These are phyloP conservation scores for Trypanosoma vivax DNA, from an alignment of 208 protist genomes.

Conservation along the genomic window DNA sequence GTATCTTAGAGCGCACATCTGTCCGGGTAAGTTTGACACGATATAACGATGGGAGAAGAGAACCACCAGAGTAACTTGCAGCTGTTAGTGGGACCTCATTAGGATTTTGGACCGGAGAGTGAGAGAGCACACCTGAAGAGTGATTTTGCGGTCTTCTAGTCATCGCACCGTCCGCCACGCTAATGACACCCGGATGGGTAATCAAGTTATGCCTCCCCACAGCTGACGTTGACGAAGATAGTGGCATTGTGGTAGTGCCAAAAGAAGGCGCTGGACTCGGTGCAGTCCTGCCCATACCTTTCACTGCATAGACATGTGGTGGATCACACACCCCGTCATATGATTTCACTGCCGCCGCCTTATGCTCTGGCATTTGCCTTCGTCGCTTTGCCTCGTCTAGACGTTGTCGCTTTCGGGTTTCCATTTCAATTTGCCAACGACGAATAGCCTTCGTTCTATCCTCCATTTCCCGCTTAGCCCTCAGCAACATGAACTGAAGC, in stretches of 20 bases:
- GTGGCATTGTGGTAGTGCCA: too few species aligned
- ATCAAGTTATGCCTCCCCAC: too few species aligned
- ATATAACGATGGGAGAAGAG: slow-evolving; percentile 50
- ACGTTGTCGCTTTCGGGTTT: slow-evolving; percentile 26
- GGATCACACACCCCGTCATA: background rate
- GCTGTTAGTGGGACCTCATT: slow-evolving; percentile 10
- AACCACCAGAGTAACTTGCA: slow-evolving; percentile 49
- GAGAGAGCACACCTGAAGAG: too few species aligned
- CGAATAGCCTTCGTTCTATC: slow-evolving; percentile 24
- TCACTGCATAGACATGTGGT: too few species aligned
- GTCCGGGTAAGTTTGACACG: slow-evolving; percentile 56
- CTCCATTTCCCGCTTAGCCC: slow-evolving; percentile 37
- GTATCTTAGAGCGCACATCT: slow-evolving; percentile 43
- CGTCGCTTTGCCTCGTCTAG: slow-evolving; percentile 21
- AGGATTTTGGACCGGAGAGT: too few species aligned
- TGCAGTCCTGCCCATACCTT: too few species aligned
- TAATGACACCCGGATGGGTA: too few species aligned
- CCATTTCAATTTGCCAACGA: slow-evolving; percentile 32
- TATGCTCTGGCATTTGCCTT: slow-evolving; percentile 6
- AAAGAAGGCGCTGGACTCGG: background rate
- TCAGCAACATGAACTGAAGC: slow-evolving; percentile 31
- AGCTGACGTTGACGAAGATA: too few species aligned
- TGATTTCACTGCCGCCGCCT: background rate
- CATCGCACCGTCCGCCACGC: too few species aligned
- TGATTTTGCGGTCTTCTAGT: too few species aligned